Evolutionary conservation across 2,329 filamentous ascomycete species (phyloP), one percentile per base, ranked within the genome.

Genomic region (Cladosporium sp.): DNA sequence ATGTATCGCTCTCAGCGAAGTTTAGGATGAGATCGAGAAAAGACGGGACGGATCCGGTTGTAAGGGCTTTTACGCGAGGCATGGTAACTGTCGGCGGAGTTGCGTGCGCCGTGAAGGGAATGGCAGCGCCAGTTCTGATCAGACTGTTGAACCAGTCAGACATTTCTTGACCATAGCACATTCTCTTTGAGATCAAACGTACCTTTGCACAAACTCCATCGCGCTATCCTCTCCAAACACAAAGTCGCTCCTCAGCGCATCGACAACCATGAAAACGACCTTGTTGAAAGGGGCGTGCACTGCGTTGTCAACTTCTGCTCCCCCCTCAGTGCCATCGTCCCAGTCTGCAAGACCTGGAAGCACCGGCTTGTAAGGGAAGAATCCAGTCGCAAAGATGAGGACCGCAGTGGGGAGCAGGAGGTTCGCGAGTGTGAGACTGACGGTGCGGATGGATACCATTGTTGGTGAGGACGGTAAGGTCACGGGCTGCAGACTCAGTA

Each of bases 1-100:
- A 88, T 3, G 90, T 93, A 71, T 99, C 94, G 17, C 87, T 91
- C 74, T 99, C 94, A 63, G 95, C 90, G 70, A 99, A 90, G 70
- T 97, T 99, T 59, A 99, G 81, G 61, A 99, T 96, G 15, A 97
- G 88, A 72, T 99, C 94, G 60, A 97, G 84, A 73, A 99, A 99
- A 2, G 93, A 97, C 3, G 94, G 94, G n/a, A 96, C 94, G 1
- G 93, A 97, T 60, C 94, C 94, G 1, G 94, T 97, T 0, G 94
- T 99, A 62, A 99, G 91, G 49, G 94, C 91, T 76, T 99, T 99
- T 67, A 99, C 86, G 61, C 93, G 87, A 40, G 94, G 94, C 94
- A 99, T 97, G 17, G 94, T 99, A 61, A 99, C 93, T 7, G 94
- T 99, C 1, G 94, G 94, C 52, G 95, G 91, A n/a, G 90, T 89